A percentile compares a stretch with the other conserved stretches of the same genome.
These are phyloP conservation scores for Diaporthe sp. DNA, from an alignment of 2,329 filamentous ascomycete species.

Conservation along the genomic window DNA sequence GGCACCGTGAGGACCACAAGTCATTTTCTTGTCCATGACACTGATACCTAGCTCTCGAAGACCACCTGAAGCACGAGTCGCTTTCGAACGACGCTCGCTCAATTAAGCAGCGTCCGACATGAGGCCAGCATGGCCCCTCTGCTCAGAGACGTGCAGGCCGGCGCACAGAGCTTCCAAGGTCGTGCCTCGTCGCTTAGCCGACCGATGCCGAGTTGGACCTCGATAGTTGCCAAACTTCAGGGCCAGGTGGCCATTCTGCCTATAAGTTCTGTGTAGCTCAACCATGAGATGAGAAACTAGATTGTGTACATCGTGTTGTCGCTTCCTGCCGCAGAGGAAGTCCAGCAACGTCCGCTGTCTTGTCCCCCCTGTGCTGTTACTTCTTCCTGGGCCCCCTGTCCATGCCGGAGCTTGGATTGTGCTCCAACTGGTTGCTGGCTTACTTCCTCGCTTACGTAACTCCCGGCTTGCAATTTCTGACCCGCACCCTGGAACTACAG, in stretches of 20 bases:
- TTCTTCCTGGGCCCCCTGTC: not conserved
- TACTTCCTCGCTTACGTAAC: constrained; percentile 34
- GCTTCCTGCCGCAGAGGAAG: not conserved
- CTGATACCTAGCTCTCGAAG: not conserved
- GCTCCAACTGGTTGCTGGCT: not conserved
- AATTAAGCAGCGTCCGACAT: not conserved
- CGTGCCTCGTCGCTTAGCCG: constrained; percentile 7
- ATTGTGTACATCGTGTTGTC: not conserved
- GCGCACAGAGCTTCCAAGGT: constrained; percentile 14
- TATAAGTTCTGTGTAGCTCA: constrained; percentile 3
- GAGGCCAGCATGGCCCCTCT: not conserved
- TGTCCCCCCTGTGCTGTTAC: not conserved
- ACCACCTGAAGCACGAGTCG: not conserved
- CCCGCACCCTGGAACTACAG: constrained; percentile 20
- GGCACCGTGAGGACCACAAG: not conserved
- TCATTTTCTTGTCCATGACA: no score
- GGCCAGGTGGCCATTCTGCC: not conserved
- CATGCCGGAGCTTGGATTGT: not conserved
- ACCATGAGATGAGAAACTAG: not conserved
- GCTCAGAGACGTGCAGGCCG: not conserved
- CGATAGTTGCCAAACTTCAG: not conserved
- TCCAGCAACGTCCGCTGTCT: not conserved
- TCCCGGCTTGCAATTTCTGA: constrained; percentile 23
- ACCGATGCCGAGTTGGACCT: constrained; percentile 12
- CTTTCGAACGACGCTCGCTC: not conserved